phyloP scores from a whole-genome alignment of 495 filamentous ascomycete genomes.

The Penicillium cataractarum region DNA sequence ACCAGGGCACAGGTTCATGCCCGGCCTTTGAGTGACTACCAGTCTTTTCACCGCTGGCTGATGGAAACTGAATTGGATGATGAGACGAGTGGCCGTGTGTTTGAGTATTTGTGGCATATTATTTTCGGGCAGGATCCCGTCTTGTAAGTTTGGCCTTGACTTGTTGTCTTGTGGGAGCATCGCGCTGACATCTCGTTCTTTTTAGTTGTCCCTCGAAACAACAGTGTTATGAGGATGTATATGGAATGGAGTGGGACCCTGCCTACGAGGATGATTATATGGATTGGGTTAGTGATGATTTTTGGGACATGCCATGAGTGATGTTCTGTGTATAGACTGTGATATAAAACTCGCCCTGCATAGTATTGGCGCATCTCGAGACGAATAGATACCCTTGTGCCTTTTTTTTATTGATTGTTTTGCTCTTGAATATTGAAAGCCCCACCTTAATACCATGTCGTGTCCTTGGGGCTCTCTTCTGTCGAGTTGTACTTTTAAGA shows the following conservation, averaged over 20 bases:
- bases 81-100: conserved; percentile 60
- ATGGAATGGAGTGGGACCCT: conserved; percentile 26
- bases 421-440: not conserved
- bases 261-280: conserved; percentile 1
- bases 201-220: conserved; percentile 36
- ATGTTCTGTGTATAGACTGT: conserved; percentile 7
- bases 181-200: conserved; percentile 12
- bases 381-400: conserved; percentile 23
- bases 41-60: conserved; percentile 61
- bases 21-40: conserved; percentile 56
- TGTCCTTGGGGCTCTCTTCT: too few species aligned
- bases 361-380: not conserved
- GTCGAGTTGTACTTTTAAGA: too few species aligned
- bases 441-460: not conserved
- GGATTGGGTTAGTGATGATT: conserved; percentile 11
- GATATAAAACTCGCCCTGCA: not conserved
- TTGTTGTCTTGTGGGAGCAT: not conserved
- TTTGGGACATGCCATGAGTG: conserved; percentile 10
- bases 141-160: conserved; percentile 32
- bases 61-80: conserved; percentile 60
- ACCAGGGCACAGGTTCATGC: conserved; percentile 52
- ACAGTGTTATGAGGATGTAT: conserved; percentile 39
- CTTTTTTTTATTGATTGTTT: not conserved
- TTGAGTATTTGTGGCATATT: conserved; percentile 78
- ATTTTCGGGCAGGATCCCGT: conserved; percentile 53